Percentiles rank a stretch among this genome's conserved stretches.
These are phyloP conservation scores for Ustilago tritici DNA, from an alignment of 1,284 basidiomycete genomes.

Conservation along the genomic window DNA sequence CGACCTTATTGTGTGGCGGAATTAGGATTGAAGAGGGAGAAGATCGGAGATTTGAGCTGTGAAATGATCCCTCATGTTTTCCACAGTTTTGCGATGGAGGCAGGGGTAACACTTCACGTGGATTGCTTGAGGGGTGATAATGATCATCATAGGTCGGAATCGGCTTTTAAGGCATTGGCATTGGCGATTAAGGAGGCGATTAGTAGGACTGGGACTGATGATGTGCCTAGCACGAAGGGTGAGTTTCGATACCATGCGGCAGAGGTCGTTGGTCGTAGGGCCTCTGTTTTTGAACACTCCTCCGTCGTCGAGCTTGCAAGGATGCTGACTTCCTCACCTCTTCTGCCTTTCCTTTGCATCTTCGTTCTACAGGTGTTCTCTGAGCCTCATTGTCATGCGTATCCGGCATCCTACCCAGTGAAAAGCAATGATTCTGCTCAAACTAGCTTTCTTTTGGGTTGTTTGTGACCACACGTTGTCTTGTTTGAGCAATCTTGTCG, in stretches of 20 bases:
- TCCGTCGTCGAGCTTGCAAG: not conserved
- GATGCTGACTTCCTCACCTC: not conserved
- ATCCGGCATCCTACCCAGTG: not conserved
- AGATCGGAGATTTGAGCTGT: constrained; percentile 85
- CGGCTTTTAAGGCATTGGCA: constrained; percentile 96
- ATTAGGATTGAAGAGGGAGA: constrained; percentile 83
- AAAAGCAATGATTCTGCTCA: not conserved
- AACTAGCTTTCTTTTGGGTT: not conserved
- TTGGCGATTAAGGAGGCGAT: constrained; percentile 95
- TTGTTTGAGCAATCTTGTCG: too few relatives aligned
- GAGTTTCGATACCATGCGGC: constrained; percentile 63
- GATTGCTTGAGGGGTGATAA: constrained; percentile 94
- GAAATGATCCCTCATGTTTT: constrained; percentile 98
- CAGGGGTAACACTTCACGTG: constrained; percentile 90
- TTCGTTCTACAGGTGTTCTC: not conserved
- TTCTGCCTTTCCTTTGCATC: not conserved
- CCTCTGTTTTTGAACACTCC: not conserved
- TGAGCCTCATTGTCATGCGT: not conserved
- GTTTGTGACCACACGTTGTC: not conserved
- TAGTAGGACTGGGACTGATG: constrained; percentile 85
- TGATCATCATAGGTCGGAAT: constrained; percentile 97
- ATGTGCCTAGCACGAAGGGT: constrained; percentile 97
- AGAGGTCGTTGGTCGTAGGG: too few relatives aligned
- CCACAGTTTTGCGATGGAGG: constrained; percentile 90
- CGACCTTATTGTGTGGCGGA: constrained; percentile 94